A percentile compares a stretch with the other conserved stretches of the same genome.
Conservation (phyloP, 306 rosid genomes). For the Ochetophila trinervis region DNA sequence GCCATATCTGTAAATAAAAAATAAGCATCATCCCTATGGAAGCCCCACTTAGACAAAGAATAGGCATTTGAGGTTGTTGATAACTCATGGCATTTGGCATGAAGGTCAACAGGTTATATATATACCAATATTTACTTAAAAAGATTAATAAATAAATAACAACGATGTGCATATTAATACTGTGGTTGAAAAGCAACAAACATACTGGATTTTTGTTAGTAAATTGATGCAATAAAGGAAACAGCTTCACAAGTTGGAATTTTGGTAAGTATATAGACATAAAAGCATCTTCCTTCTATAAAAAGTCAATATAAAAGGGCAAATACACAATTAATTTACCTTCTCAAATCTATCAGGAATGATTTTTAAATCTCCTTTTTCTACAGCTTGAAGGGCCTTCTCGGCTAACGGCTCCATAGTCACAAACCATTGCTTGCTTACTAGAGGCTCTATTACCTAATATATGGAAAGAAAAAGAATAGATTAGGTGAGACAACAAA, state of each 20-base stretch:
- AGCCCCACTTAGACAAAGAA: not conserved
- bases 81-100: not conserved
- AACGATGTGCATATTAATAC: no score
- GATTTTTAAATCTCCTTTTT: slow-evolving; percentile 74
- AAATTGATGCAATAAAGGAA: no score
- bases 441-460: slow-evolving; percentile 92
- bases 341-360: slow-evolving; percentile 94
- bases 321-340: slow-evolving; percentile 38
- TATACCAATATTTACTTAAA: not conserved
- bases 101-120: not conserved
- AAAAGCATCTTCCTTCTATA: not conserved
- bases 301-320: not conserved
- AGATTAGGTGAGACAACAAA: not conserved
- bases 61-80: not conserved
- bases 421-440: slow-evolving; percentile 98
- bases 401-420: slow-evolving; percentile 93
- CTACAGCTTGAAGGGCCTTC: slow-evolving; percentile 80
- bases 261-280: no score
- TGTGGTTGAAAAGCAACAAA: no score
- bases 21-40: not conserved
- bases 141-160: not conserved
- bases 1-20: slow-evolving; percentile 10
- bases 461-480: slow-evolving; percentile 28
- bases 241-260: no score
- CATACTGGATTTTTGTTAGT: no score